phyloP scores from a whole-genome alignment of 2,329 filamentous ascomycete species.

The Fonsecaea monophora region DNA sequence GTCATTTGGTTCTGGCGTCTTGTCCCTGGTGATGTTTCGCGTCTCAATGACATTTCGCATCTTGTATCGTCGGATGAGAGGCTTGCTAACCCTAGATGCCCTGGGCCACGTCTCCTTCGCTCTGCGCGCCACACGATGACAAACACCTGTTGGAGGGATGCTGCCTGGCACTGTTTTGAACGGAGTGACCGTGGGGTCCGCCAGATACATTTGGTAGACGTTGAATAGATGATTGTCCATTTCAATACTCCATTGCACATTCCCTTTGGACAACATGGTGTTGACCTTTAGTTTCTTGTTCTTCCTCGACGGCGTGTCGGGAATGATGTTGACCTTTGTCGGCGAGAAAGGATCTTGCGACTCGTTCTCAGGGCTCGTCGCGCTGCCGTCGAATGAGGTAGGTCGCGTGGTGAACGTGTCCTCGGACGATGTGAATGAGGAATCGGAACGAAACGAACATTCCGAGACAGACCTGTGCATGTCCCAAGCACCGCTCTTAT shows the following conservation, averaged over 20 bases:
- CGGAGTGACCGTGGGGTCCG: constrained; percentile 69
- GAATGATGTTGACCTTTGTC: constrained; percentile 46
- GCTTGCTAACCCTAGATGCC: constrained; percentile 42
- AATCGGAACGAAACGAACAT: constrained; percentile 66
- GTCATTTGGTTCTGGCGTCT: constrained; percentile 39
- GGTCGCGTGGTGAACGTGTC: constrained; percentile 61
- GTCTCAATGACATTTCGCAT: constrained; percentile 39
- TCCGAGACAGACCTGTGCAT: constrained; percentile 64
- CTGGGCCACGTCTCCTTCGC: constrained; percentile 67
- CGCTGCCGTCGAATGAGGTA: constrained; percentile 63
- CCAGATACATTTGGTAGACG: constrained; percentile 69
- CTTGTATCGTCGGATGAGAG: constrained; percentile 38
- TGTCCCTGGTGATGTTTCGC: constrained; percentile 30
- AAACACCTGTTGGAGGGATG: constrained; percentile 68
- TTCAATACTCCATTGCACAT: constrained; percentile 61
- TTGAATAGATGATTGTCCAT: constrained; percentile 73
- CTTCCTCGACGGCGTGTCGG: constrained; percentile 49
- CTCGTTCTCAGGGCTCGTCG: constrained; percentile 67
- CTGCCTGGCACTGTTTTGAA: constrained; percentile 72
- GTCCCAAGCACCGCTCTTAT: constrained; percentile 41
- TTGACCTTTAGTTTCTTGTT: constrained; percentile 42
- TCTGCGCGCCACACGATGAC: constrained; percentile 66
- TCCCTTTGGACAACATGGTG: constrained; percentile 39
- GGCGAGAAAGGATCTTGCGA: constrained; percentile 62
- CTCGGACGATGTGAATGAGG: constrained; percentile 65